phyloP scores from a whole-genome alignment of 768 basidiomycete genomes.

The Ramaria sp. region DNA sequence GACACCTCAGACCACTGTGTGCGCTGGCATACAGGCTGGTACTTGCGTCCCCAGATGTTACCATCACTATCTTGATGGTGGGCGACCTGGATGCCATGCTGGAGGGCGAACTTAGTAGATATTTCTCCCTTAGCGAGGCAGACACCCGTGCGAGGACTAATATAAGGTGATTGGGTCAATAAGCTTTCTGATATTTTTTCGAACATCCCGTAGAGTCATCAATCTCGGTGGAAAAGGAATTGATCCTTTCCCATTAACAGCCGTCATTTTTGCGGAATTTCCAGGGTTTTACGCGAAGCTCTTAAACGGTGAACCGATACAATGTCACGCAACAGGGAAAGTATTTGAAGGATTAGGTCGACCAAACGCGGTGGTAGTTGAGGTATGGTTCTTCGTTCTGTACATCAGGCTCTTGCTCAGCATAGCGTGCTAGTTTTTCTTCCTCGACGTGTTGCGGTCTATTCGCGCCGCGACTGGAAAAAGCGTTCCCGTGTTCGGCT shows the following conservation, averaged over 20 bases:
- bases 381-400: neutral
- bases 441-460: neutral
- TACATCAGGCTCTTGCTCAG: neutral
- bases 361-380: neutral
- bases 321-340: neutral
- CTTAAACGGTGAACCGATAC: neutral
- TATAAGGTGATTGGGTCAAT: neutral
- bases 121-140: neutral
- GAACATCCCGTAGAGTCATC: neutral
- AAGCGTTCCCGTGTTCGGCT: neutral
- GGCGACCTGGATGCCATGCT: neutral
- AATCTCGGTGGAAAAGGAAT: neutral
- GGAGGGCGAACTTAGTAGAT: neutral
- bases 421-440: neutral
- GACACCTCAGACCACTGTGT: constrained; percentile 1
- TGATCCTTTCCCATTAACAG: neutral
- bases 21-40: neutral
- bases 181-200: neutral
- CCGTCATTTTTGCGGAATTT: neutral
- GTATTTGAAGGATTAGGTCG: neutral
- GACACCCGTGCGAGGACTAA: neutral
- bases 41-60: neutral
- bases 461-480: neutral
- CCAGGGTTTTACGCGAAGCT: neutral
- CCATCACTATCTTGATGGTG: neutral